phyloP scores from a whole-genome alignment of 768 basidiomycete species.

The Kwoniella sp. region DNA sequence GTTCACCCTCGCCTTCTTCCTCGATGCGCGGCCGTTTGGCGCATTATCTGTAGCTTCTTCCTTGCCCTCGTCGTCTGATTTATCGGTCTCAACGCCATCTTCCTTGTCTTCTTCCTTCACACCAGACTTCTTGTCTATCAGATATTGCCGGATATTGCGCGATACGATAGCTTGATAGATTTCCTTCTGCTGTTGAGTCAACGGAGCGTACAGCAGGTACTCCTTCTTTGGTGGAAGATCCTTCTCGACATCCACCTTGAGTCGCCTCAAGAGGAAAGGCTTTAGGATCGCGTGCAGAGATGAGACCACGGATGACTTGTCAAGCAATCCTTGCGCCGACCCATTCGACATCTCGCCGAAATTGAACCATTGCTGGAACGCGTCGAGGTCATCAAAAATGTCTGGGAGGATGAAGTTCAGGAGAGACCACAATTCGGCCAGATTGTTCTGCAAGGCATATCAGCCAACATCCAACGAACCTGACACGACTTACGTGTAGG shows the following conservation, averaged over 20 bases:
- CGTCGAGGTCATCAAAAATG: conserved; percentile 80
- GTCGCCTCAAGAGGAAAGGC: conserved; percentile 85
- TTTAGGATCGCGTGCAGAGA: conserved; percentile 85
- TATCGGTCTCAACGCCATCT: too few relatives aligned
- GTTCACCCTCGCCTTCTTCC: conserved; percentile 36
- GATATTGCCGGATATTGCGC: conserved; percentile 60
- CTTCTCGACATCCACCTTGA: conserved; percentile 88
- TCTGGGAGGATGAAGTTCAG: conserved; percentile 94
- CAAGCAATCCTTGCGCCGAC: conserved; percentile 25
- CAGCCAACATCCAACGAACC: conserved; percentile 1
- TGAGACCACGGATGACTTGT: conserved; percentile 61
- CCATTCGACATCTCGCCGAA: conserved; percentile 41
- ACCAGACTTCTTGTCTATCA: conserved; percentile 55
- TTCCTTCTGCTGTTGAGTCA: conserved; percentile 75
- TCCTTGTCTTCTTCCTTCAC: too few relatives aligned
- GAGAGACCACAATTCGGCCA: conserved; percentile 88
- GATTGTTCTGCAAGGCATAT: conserved; percentile 67
- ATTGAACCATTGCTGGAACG: conserved; percentile 77
- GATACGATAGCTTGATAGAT: conserved; percentile 75
- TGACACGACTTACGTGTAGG: conserved; percentile 64
- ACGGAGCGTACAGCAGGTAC: conserved; percentile 86
- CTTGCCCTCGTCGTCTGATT: conserved; percentile 23
- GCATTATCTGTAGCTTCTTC: conserved; percentile 22
- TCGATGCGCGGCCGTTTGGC: conserved; percentile 8
- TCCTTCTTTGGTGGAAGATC: conserved; percentile 79